Evolutionary conservation across 2,329 filamentous ascomycete genomes (phyloP), one percentile per base, ranked within the genome.

Genomic region (Botryotinia narcissicola): DNA sequence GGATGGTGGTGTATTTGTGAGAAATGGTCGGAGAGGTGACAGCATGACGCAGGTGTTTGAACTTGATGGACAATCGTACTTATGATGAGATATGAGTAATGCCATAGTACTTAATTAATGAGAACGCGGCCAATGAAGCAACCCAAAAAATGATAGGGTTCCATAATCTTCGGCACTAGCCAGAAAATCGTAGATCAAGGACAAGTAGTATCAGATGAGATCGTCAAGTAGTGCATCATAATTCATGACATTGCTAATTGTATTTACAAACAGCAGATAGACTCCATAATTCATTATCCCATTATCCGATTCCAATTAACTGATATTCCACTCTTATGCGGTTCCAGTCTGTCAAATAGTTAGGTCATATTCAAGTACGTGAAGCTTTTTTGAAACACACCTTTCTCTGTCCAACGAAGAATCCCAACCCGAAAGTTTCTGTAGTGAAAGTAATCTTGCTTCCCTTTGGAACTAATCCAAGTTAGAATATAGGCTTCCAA

Each of bases 381-480:
- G 12, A 20, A 48, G 20, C 37, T 2, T 16, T 10, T 40, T 9
- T 25, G 12, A 12, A 72, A 68, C 77, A 63, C 76, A 80, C 80
- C 78, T 79, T 79, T 77, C 80, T 77, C 75, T 81, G 80, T 2
- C 80, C 80, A 77, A 81, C 80, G 71, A 80, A 81, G 74, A 81
- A 81, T 46, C 80, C 80, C 72, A 81, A 75, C 37, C 79, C 80
- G 74, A 80, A 81, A 16, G 75, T 78, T 72, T 80, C 79, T 10
- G 80, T 81, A 10, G 78, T 80, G 70, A 81, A 81, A 7, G 80
- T 81, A 54, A 81, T 81, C 72, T 78, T 80, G 74, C 78, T 80
- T 75, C 80, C 80, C 76, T 81, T 81, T 4, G 79, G 79, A 73
- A 81, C 79, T 80, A 71, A n/a, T 32, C 37, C 22, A 12, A 48